Evolutionary conservation across 2,329 filamentous ascomycete genomes (phyloP).

Genomic region (Leptographium lundbergii): DNA sequence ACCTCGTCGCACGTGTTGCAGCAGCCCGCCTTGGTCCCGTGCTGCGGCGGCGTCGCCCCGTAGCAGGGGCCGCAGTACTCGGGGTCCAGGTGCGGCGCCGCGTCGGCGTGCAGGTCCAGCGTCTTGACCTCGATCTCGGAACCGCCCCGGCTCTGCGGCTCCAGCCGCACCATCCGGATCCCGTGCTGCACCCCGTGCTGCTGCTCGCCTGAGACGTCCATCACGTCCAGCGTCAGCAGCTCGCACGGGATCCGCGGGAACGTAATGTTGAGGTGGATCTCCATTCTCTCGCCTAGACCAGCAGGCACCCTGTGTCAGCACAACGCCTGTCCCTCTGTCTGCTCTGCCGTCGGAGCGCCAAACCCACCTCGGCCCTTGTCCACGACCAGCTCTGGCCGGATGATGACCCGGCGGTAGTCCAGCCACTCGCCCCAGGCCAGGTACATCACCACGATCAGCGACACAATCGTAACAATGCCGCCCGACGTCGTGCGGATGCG

Average conservation of each 20-base stretch:
- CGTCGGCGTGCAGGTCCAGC: slow-evolving; percentile 57
- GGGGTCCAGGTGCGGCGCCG: slow-evolving; percentile 70
- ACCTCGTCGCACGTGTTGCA: slow-evolving; percentile 98
- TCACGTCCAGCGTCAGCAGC: slow-evolving; percentile 90
- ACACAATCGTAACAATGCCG: slow-evolving; percentile 86
- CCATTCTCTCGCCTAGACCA: slow-evolving; percentile 78
- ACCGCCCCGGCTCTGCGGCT: slow-evolving; percentile 60
- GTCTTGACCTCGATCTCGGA: slow-evolving; percentile 58
- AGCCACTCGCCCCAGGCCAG: slow-evolving; percentile 92
- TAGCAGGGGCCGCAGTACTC: slow-evolving; percentile 91
- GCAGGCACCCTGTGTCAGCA: not conserved
- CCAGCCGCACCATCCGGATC: slow-evolving; percentile 78
- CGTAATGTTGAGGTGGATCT: slow-evolving; percentile 94
- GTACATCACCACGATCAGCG: slow-evolving; percentile 76
- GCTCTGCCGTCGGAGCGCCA: not conserved
- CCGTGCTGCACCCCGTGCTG: slow-evolving; percentile 91
- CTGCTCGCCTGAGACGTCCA: slow-evolving; percentile 97
- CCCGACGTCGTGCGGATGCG: slow-evolving; percentile 90
- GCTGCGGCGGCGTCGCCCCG: slow-evolving; percentile 61
- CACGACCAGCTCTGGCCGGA: slow-evolving; percentile 86
- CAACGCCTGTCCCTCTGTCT: not conserved
- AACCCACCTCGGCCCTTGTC: slow-evolving; percentile 78
- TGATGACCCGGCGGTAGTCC: slow-evolving; percentile 75
- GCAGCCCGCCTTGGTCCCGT: slow-evolving; percentile 70
- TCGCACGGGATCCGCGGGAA: slow-evolving; percentile 93